Base-by-base conservation (phyloP, 805 yeast species). In the Vanderwaltozyma polyspora region DNA sequence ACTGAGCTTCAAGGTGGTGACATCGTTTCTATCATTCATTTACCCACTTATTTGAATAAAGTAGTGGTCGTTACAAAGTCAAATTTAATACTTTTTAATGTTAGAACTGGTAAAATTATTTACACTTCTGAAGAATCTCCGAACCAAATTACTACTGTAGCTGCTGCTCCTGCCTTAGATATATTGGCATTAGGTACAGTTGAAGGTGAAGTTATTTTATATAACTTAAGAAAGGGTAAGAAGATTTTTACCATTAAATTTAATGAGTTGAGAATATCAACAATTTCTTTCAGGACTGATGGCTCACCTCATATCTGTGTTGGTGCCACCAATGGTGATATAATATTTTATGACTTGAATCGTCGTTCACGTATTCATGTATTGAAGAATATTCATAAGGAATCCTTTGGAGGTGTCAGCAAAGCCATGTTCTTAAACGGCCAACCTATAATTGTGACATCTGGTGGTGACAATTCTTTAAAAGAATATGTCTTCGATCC, bases 401-500 rank as follows among this genome's bases (percentile, higher is more conserved):
- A 79, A 46, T 45, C 67, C 1, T 68, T 67, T 37, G 94, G 94
- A 16, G 95, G 95, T 45, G 76, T 86, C 11, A 64, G 85, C 5
- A 73, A 71, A 33, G 82, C 74, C 5, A 65, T 70, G 30, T 91
- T 85, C 55, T 63, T 91, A 37, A 79, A 83, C 45, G 96, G 96
- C 3, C 97, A 89, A 60, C 87, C 98, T 0, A 77, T 93, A 15
- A 63, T 86, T 13, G 79, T 91, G 11, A 80, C 95, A 2, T 75
- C 79, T 29, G 97, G 97, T 45, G 89, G 82, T 24, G 97, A 93
- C 55, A 91, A 91, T 58, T 74, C 76, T 25, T 64, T 91, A 46
- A 83, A 83, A 49, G 97, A 91, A 58, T 82, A 68, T 46, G 96
- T 86, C 0, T 91, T 91, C 59, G 98, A 91, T 59, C 96, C 96